A percentile compares a stretch with the other conserved stretches of the same genome.
phyloP scores from a whole-genome alignment of 2,329 filamentous ascomycete genomes.

The Lachnellula willkommii region DNA sequence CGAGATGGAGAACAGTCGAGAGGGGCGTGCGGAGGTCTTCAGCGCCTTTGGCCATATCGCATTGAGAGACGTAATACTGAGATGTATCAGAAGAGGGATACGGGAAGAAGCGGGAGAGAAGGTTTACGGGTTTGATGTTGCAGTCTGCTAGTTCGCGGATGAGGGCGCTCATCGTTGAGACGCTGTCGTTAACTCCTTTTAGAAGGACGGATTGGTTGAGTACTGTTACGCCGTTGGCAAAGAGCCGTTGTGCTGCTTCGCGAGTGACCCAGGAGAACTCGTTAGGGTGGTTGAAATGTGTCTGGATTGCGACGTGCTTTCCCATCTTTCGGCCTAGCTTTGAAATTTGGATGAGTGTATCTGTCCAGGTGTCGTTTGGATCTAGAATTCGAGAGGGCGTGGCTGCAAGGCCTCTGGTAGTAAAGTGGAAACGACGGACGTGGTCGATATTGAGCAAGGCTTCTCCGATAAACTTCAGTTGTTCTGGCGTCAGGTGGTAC shows the following conservation, averaged over 20 bases:
- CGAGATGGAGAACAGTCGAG: constrained; percentile 51
- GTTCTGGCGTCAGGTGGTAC: constrained; percentile 50
- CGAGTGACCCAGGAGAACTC: constrained; percentile 58
- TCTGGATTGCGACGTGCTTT: constrained; percentile 58
- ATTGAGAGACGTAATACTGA: constrained; percentile 62
- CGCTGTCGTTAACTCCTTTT: constrained; percentile 52
- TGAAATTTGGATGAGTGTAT: constrained; percentile 46
- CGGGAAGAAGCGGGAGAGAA: background rate
- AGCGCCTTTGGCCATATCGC: constrained; percentile 55
- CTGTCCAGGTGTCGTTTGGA: constrained; percentile 46
- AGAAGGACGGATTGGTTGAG: constrained; percentile 58
- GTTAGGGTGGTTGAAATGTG: constrained; percentile 59
- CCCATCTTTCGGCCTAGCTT: constrained; percentile 46
- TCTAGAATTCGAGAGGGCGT: constrained; percentile 52
- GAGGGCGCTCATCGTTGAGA: constrained; percentile 47
- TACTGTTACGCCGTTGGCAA: constrained; percentile 47
- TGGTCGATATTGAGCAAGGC: constrained; percentile 52
- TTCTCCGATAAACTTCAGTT: constrained; percentile 49
- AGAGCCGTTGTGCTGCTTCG: constrained; percentile 45
- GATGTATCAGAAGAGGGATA: background rate
- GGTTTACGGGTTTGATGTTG: constrained; percentile 51
- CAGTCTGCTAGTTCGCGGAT: constrained; percentile 51
- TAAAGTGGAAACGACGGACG: constrained; percentile 55
- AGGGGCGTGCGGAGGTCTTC: constrained; percentile 61
- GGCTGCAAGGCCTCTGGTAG: constrained; percentile 57